Evolutionary conservation across 495 filamentous ascomycete species (phyloP), one percentile per base, ranked within the genome.

Genomic region (Evansstolkia leycettana): DNA sequence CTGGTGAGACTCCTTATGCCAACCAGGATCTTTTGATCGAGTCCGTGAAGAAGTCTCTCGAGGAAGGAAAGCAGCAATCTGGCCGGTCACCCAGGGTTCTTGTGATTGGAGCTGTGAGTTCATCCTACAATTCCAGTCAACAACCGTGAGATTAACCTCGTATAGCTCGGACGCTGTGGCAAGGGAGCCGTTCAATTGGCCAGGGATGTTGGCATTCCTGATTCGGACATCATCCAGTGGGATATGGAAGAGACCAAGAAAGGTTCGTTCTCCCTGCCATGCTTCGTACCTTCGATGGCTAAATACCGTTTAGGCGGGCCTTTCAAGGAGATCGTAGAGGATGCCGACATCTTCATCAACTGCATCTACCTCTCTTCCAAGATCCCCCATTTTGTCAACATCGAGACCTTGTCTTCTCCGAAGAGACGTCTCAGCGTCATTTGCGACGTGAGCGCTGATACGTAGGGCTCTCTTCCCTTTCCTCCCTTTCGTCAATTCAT

Each of bases 161-260:
- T 29, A 12, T 45, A 64, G 42, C 60, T 93, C 15, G 89, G 90
- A 36, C 79, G 89, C 34, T 94, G 88, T 52, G 90, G 89, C 15
- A 73, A 68, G 8, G 90, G 89, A 29, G 85, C 90, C 16, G 78
- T 93, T 3, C 78, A 89, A 34, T 60, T 90, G 38, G 82, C 80
- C 46, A 67, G 73, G 47, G 76, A 78, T 58, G 80, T 75, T 15
- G 89, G 86, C 29, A 65, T 94, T 19, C 72, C 77, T 8, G 72
- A 78, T 12, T 71, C 74, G 39, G 73, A 82, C 45, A 75, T 94
- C 44, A 57, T 89, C 47, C 75, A 87, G 67, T 95, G 89, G 89
- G 90, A 96, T 67, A 70, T 98, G 60, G 76, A 67, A 1, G 90
- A 95, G 72, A 95, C 89, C 34, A 55, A 58, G 50, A 61, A 60